phyloP scores from a whole-genome alignment of 306 rosid genomes.

The Prunus mume region DNA sequence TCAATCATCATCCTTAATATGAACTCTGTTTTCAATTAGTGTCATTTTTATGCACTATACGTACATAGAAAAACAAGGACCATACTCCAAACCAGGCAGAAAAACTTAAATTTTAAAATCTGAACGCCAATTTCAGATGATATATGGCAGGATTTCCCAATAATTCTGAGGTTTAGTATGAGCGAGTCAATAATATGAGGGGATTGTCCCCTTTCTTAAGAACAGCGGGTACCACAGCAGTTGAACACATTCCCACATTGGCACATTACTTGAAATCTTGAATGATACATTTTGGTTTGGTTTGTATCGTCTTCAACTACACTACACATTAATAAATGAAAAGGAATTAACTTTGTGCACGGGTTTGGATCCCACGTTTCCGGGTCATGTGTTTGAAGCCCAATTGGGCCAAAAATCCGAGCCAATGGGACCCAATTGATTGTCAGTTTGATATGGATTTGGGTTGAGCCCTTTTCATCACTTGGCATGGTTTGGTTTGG shows the following conservation, averaged over 20 bases:
- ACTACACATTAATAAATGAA: neutral
- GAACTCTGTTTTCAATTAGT: no score
- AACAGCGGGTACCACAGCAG: constrained; percentile 30
- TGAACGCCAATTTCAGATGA: neutral
- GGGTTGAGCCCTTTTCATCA: neutral
- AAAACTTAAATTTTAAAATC: neutral
- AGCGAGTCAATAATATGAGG: constrained; percentile 16
- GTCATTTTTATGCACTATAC: no score
- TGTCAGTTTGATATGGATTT: neutral
- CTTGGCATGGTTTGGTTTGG: neutral
- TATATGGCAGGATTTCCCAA: neutral
- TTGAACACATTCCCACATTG: constrained; percentile 24
- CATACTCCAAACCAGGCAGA: neutral
- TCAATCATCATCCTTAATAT: no score
- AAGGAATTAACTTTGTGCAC: neutral
- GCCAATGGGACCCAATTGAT: neutral
- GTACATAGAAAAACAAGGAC: neutral
- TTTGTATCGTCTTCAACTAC: constrained; percentile 5
- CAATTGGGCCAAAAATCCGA: neutral
- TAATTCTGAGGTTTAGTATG: neutral
- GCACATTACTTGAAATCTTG: constrained; percentile 5
- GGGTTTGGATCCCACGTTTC: neutral
- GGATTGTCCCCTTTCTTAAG: constrained; percentile 24
- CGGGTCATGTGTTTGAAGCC: neutral
- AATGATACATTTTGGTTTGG: constrained; percentile 9